Evolutionary conservation across 2,329 filamentous ascomycete species (phyloP).

Genomic region (Sphaerulina vaccinii): DNA sequence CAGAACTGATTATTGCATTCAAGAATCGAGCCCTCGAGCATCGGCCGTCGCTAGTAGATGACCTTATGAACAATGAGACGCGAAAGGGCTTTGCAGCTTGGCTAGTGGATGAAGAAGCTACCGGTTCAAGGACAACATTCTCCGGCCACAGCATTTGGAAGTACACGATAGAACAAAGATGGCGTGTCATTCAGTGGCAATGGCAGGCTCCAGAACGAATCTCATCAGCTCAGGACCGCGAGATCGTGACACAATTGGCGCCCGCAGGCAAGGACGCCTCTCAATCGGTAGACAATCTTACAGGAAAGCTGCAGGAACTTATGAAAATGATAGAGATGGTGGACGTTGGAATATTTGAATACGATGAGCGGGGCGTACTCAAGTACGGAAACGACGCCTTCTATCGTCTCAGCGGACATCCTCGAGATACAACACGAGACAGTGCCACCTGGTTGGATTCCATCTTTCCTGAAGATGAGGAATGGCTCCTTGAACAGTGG

Average conservation of each 20-base stretch:
- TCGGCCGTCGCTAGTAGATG: slow-evolving; percentile 8
- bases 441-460: slow-evolving; percentile 17
- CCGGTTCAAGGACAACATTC: not conserved
- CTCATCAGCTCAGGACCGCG: too few species aligned
- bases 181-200: slow-evolving; percentile 21
- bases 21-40: slow-evolving; percentile 9
- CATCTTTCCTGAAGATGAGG: slow-evolving; percentile 23
- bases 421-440: slow-evolving; percentile 3
- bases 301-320: slow-evolving; percentile 14
- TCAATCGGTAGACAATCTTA: slow-evolving; percentile 19
- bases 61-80: slow-evolving; percentile 10
- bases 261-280: slow-evolving; percentile 3
- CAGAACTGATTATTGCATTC: not conserved
- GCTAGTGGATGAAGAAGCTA: not conserved
- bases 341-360: slow-evolving; percentile 28
- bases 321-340: slow-evolving; percentile 27
- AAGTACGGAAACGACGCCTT: slow-evolving; percentile 27
- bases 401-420: slow-evolving; percentile 22
- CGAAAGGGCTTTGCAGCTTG: not conserved
- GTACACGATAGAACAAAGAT: slow-evolving; percentile 20
- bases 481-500: slow-evolving; percentile 17
- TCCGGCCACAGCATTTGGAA: slow-evolving; percentile 5
- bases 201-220: not conserved
- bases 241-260: not conserved
- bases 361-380: slow-evolving; percentile 20